Percentiles rank a stretch among this genome's conserved stretches.
Conservation (phyloP, 441 rosid genomes). For the Arabidopsis lyrata region DNA sequence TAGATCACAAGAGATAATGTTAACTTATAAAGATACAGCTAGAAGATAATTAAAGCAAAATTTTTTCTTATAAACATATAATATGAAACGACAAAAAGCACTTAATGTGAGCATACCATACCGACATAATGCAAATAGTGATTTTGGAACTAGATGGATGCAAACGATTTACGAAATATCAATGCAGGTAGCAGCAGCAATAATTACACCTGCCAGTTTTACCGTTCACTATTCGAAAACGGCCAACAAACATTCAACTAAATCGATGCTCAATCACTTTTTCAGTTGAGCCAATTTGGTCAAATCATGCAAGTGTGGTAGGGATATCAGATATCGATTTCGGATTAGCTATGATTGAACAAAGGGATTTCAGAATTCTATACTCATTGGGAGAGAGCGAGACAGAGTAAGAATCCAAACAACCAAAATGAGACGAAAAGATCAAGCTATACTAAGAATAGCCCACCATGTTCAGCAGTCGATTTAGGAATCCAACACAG, state of each 20-base stretch:
- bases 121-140: conserved; percentile 30
- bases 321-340: neutral
- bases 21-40: neutral
- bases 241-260: conserved; percentile 19
- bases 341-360: neutral
- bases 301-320: conserved; percentile 15
- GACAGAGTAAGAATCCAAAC: neutral
- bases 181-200: conserved; percentile 27
- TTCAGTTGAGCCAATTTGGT: conserved; percentile 16
- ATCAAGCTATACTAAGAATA: conserved; percentile 1
- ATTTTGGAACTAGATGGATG: conserved; percentile 12
- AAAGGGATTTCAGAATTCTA: neutral
- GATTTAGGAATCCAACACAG: neutral
- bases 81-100: conserved; percentile 16
- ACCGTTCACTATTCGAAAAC: neutral
- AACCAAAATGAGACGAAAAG: conserved; percentile 8
- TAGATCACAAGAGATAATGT: neutral
- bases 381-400: neutral
- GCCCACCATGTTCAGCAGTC: neutral
- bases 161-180: conserved; percentile 3
- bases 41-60: conserved; percentile 18
- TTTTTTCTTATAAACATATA: neutral
- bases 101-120: conserved; percentile 19
- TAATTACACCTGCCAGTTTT: neutral
- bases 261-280: neutral